Evolutionary conservation across 495 filamentous ascomycete species (phyloP), one percentile per base, ranked within the genome.

Genomic region (Trypethelium eluteriae): DNA sequence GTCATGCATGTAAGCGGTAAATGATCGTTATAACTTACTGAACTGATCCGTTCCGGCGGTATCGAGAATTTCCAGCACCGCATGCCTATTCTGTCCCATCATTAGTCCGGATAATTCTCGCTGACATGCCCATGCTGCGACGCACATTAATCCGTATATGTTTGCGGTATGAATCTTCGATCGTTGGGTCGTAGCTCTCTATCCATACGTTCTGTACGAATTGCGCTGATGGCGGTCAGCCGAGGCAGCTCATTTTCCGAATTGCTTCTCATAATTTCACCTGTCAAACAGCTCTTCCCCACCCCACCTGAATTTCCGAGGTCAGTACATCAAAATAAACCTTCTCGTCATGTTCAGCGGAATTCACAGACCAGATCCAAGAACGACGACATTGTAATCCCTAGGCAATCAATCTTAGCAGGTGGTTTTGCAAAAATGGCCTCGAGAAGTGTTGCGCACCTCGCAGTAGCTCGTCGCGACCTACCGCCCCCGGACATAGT

Each of bases 201-300:
- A 98, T 96, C 92, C 95, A 98, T 57, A 96, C 90, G 82, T 97
- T 96, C 76, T 98, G 94, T 25, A 98, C 94, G 77, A 98, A 98
- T 84, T 98, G 94, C 69, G 94, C 94, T 96, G 78, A 72, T 67
- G 66, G 68, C 66, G 63, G 65, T 73, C 66, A 72, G 69, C 66
- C 46, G 67, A 57, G 68, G 67, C 62, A 49, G 38, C 39, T 11
- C 35, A 38, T 39, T 2, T 38, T 47, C 2, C n/a, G 41, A 34
- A 4, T 12, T 61, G 39, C 67, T 67, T 62, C 32, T 67, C 41
- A 65, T 62, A 65, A 66, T 79, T 83, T 70, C 84, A 98, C 93
- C 93, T 79, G 94, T 98, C 70, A 98, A 83, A 82, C 94, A 98
- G 75, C 92, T 96, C 80, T 98, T 98, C 66, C 94, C 94, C 69